Conservation (phyloP, 306 rosid species). For the Boehmeria nivea region DNA sequence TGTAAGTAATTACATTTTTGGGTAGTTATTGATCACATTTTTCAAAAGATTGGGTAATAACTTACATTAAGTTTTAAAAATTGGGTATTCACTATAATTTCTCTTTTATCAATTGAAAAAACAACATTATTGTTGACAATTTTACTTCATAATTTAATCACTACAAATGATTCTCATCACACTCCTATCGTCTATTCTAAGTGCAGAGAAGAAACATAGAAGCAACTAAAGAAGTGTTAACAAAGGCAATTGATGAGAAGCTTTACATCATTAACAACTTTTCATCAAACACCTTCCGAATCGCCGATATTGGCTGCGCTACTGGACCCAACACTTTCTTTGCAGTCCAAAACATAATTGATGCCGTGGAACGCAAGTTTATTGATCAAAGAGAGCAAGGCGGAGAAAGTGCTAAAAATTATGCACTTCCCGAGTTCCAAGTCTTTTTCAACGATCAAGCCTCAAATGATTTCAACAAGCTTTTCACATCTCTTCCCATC, state of each 20-base stretch:
- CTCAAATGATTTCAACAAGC: conserved; percentile 25
- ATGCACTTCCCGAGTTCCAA: conserved; percentile 28
- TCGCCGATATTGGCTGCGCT: conserved; percentile 39
- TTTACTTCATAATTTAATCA: too few relatives aligned
- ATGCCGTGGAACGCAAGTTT: conserved; percentile 19
- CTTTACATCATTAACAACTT: conserved; percentile 7
- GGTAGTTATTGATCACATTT: too few relatives aligned
- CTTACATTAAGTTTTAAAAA: too few relatives aligned
- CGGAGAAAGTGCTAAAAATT: neutral
- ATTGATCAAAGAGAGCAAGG: neutral
- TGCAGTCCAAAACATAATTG: conserved; percentile 26
- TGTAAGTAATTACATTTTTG: too few relatives aligned
- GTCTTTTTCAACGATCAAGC: conserved; percentile 17
- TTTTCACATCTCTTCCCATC: conserved; percentile 12
- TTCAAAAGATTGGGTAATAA: too few relatives aligned
- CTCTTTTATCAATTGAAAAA: too few relatives aligned
- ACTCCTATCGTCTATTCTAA: neutral
- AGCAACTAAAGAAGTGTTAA: too few relatives aligned
- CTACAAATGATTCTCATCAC: too few relatives aligned
- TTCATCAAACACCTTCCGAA: conserved; percentile 12
- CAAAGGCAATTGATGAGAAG: conserved; percentile 13
- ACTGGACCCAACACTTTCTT: conserved; percentile 32
- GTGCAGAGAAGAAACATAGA: too few relatives aligned
- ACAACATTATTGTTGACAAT: too few relatives aligned
- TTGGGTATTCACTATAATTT: too few relatives aligned